Evolutionary conservation across 2,329 filamentous ascomycete genomes (phyloP).

Genomic region (Fusarium illudens): DNA sequence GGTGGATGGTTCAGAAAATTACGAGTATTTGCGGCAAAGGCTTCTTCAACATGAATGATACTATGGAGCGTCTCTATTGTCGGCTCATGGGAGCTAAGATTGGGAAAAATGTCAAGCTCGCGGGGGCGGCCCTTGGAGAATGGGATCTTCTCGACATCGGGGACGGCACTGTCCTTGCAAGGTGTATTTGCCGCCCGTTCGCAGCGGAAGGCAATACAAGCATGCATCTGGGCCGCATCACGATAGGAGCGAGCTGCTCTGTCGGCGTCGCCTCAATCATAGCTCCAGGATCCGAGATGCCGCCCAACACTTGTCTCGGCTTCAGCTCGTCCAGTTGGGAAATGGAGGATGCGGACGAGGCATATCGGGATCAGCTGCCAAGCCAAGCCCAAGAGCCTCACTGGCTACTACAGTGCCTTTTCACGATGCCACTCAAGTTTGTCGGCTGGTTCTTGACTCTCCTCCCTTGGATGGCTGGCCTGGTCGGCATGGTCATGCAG

Average conservation of each 20-base stretch:
- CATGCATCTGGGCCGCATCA: constrained; percentile 64
- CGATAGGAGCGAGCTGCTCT: constrained; percentile 56
- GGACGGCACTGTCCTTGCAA: constrained; percentile 57
- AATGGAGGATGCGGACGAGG: constrained; percentile 55
- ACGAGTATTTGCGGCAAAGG: constrained; percentile 59
- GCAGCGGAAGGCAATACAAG: constrained; percentile 64
- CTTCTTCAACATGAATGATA: constrained; percentile 53
- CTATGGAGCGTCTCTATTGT: constrained; percentile 55
- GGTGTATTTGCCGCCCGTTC: constrained; percentile 61
- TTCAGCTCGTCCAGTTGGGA: constrained; percentile 68
- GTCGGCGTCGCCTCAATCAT: constrained; percentile 60
- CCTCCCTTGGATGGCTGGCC: constrained; percentile 55
- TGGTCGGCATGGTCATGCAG: constrained; percentile 55
- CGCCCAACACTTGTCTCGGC: constrained; percentile 61
- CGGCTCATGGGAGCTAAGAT: constrained; percentile 63
- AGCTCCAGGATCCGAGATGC: constrained; percentile 58
- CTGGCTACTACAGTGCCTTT: constrained; percentile 53
- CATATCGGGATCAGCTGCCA: constrained; percentile 55
- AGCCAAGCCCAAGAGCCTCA: constrained; percentile 53
- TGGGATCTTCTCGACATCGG: constrained; percentile 65
- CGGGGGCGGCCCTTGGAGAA: constrained; percentile 58
- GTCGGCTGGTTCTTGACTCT: constrained; percentile 53
- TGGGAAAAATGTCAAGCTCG: constrained; percentile 59
- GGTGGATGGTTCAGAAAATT: constrained; percentile 67
- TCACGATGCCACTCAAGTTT: constrained; percentile 54